Conservation (phyloP, 2,329 filamentous ascomycete species). For the Fusarium albosuccineum region DNA sequence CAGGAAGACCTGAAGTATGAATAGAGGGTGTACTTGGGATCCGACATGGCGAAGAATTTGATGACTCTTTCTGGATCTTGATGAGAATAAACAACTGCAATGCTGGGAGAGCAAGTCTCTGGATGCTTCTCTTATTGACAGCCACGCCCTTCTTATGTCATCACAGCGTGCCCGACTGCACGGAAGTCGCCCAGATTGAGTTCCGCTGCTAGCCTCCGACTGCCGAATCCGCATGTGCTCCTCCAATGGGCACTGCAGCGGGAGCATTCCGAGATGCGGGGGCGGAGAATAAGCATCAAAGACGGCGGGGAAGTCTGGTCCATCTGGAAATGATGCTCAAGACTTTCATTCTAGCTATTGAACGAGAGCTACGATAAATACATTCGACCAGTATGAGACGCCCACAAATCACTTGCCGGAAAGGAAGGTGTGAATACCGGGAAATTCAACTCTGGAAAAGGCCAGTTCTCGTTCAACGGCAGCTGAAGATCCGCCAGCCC, state of each 20-base stretch:
- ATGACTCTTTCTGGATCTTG: neutral
- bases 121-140: neutral
- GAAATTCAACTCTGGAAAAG: neutral
- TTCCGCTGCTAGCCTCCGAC: slow-evolving; percentile 33
- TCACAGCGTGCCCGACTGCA: too few species aligned
- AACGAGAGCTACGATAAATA: neutral
- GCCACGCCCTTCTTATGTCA: slow-evolving; percentile 40
- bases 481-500: neutral
- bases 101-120: neutral
- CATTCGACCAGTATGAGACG: neutral
- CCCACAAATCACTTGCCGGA: neutral
- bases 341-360: too few species aligned
- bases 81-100: too few species aligned
- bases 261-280: slow-evolving; percentile 32
- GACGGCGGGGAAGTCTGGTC: too few species aligned
- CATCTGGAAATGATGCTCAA: too few species aligned
- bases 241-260: neutral
- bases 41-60: slow-evolving; percentile 35
- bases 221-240: slow-evolving; percentile 26
- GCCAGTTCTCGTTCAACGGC: neutral
- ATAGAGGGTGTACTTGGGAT: slow-evolving; percentile 60
- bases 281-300: neutral
- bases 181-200: neutral
- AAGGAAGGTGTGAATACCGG: neutral
- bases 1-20: slow-evolving; percentile 74